A percentile compares a stretch with the other conserved stretches of the same genome.
Evolutionary conservation across 768 basidiomycete genomes (phyloP).

Genomic region (Zangia roseola): DNA sequence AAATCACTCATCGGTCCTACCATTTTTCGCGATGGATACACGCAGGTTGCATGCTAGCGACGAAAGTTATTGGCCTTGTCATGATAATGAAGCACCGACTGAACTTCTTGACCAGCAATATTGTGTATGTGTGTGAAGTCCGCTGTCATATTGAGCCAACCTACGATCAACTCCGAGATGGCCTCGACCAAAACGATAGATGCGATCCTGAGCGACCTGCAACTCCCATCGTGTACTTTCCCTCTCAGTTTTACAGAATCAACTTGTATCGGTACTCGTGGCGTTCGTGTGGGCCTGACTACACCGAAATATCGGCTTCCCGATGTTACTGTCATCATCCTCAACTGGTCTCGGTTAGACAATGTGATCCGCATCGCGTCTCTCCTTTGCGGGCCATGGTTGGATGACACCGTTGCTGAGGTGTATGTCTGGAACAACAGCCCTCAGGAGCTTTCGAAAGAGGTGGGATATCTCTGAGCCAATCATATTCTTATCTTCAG

Average conservation of each 20-base stretch:
- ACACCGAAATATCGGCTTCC: slow-evolving; percentile 16
- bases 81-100: too few relatives aligned
- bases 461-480: slow-evolving; percentile 37
- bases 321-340: slow-evolving; percentile 54
- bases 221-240: slow-evolving; percentile 13
- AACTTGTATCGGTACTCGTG: not conserved
- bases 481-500: too few relatives aligned
- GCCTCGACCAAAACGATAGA: slow-evolving; percentile 2
- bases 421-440: slow-evolving; percentile 68
- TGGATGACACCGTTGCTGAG: slow-evolving; percentile 45
- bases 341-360: slow-evolving; percentile 66
- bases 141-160: not conserved
- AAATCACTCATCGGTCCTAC: too few relatives aligned
- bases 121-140: not conserved
- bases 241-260: slow-evolving; percentile 17
- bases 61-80: too few relatives aligned
- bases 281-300: slow-evolving; percentile 14
- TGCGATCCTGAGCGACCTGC: slow-evolving; percentile 13
- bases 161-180: slow-evolving; percentile 4
- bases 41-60: too few relatives aligned
- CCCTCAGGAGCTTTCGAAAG: slow-evolving; percentile 38
- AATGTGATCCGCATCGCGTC: slow-evolving; percentile 59
- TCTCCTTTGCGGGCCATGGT: slow-evolving; percentile 45
- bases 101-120: slow-evolving; percentile 3
- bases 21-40: too few relatives aligned